Base-by-base conservation (phyloP, 2,329 filamentous ascomycete genomes). In the Fusarium camptoceras region DNA sequence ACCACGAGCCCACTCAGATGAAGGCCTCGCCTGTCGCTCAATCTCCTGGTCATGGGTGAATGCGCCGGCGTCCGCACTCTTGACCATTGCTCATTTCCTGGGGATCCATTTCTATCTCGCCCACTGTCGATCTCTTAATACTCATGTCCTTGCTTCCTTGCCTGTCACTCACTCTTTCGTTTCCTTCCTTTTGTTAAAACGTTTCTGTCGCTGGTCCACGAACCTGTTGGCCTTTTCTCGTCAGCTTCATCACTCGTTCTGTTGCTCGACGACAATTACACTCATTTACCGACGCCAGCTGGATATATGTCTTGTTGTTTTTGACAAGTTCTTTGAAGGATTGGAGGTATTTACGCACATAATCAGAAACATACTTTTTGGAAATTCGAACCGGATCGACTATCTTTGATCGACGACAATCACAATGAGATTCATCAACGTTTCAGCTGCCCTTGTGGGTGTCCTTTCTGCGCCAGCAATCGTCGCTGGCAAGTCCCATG, bases 371-470 rank as follows among this genome's bases (percentile, higher is more conserved):
- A 75, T 62, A 56, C 53, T 68, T 66, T 70, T 60, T 59, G 63
- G 56, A 49, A 60, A 55, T 48, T 54, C 51, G 47, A 70, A 60
- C 64, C 59, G 43, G 60, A 48, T 61, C 71, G 50, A 68, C 71
- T 51, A 57, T 70, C 61, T 63, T 72, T 66, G 57, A 66, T 67
- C 62, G 61, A 72, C 69, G 54, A 66, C 57, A 65, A 41, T 50
- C 73, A 78, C 76, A 70, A 90, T 89, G 88, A 89, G 85, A 81
- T 75, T 85, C 77, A 80, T 83, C 59, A 81, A 83, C 62, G 68
- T 87, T 64, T 82, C 85, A 69, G 80, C 83, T 76, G 82, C 83
- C 75, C 70, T 88, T 63, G 82, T 83, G 73, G 85, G 83, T 63
- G 75, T 84, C 27, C 75, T 89, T 43, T 76, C 87, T 25, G 77